Base-by-base conservation (phyloP, 805 yeast species). In the Brettanomyces bruxellensis region DNA sequence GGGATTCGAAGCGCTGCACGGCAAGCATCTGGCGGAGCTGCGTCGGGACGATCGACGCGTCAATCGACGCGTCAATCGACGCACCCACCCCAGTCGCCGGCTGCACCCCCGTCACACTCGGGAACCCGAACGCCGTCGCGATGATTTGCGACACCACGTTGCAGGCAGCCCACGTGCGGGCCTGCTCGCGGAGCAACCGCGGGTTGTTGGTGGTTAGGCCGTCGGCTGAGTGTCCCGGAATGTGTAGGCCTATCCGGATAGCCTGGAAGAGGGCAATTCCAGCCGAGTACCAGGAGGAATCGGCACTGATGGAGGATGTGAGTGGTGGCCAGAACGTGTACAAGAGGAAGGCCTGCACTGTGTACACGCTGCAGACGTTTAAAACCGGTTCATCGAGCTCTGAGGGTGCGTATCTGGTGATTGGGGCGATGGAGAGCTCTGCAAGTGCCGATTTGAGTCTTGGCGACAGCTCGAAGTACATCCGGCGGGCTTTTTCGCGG, bases 301-400 rank as follows among this genome's bases (percentile, higher is more conserved):
- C 98, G 0, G 98, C 96, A 63, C 95, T 86, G 41, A 93, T 72
- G 0, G 97, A 89, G 0, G 98, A 88, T 0, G 96, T 87, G 36
- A 90, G 73, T 3, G 97, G 96, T 0, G 98, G 98, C 99, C 98
- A 91, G 61, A 83, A 79, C 0, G 97, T 83, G 64, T 86, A 88
- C 2, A 91, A 68, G 25, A 91, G 66, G 51, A 91, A 83, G 0
- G 97, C 97, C 62, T 91, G 99, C 0, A 91, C 97, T 0, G 96
- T 85, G 59, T 83, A 91, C 0, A 91, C 96, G 23, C 95, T 83
- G 4, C 95, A 86, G 2, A 89, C 91, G 55, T 90, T 90, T 57
- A 87, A 70, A 11, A 86, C 76, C 1, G 95, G 95, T 54, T 83
- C 90, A 53, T 83, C 90, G 44, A 75, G 78, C 53, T 82, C 93